These are phyloP conservation scores for Phytopythium chamaehyphon DNA, from an alignment of 352 stramenopile species.

Conservation along the genomic window DNA sequence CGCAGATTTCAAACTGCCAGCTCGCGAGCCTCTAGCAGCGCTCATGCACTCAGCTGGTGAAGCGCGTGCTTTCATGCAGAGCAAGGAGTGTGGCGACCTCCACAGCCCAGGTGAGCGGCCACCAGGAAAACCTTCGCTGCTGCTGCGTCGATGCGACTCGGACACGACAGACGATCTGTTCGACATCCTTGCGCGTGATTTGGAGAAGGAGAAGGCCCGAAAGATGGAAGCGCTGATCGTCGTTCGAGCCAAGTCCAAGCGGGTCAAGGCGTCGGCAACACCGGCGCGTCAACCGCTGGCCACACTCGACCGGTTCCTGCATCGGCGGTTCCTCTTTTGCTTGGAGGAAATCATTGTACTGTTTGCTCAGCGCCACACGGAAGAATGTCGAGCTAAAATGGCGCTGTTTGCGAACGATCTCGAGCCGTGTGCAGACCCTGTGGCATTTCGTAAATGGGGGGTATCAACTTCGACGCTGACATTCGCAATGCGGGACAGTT, in stretches of 20 bases:
- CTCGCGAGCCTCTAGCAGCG: constrained; percentile 41
- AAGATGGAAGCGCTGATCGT: too few species aligned
- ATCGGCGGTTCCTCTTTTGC: constrained; percentile 77
- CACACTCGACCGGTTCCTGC: constrained; percentile 48
- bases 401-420: constrained; percentile 42
- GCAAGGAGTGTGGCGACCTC: constrained; percentile 48
- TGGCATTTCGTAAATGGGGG: constrained; percentile 58
- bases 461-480: constrained; percentile 63
- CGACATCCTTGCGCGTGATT: constrained; percentile 35
- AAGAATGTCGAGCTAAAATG: constrained; percentile 51
- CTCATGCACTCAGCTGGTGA: constrained; percentile 38
- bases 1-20: constrained; percentile 18
- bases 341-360: constrained; percentile 70
- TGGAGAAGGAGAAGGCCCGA: constrained; percentile 8
- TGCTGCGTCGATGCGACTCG: constrained; percentile 56
- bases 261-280: too few species aligned
- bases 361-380: constrained; percentile 68
- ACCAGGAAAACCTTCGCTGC: constrained; percentile 18
- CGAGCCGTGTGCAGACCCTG: constrained; percentile 38
- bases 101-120: constrained; percentile 49
- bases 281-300: too few species aligned
- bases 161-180: constrained; percentile 49
- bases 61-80: constrained; percentile 60
- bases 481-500: constrained; percentile 68
- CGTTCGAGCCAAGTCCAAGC: too few species aligned